A percentile compares a stretch with the other conserved stretches of the same genome.
Conservation (phyloP, 305 asterid species). For the Rubia tinctorum region DNA sequence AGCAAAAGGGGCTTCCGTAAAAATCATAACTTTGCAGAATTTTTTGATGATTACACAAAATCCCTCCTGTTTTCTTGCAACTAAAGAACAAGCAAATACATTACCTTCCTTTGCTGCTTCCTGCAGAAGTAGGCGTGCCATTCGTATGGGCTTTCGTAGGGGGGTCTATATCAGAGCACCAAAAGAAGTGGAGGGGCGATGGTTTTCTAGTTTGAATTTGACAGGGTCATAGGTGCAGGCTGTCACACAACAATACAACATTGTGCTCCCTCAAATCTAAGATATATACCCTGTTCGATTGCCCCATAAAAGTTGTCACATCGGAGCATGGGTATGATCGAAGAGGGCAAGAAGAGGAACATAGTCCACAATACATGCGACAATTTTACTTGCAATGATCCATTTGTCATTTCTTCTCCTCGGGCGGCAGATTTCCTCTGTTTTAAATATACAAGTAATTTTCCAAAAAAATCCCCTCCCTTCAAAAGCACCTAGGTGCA, state of each 20-base stretch:
- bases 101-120: background rate
- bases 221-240: background rate
- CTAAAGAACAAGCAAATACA: background rate
- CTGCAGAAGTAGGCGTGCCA: background rate
- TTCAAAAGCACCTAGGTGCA: no score
- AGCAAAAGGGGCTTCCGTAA: background rate
- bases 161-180: background rate
- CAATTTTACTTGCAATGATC: background rate
- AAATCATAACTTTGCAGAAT: background rate
- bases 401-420: conserved; percentile 2
- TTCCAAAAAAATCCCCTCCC: no score
- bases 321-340: conserved; percentile 13
- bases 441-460: background rate
- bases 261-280: background rate
- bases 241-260: conserved; percentile 1
- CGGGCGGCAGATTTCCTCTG: conserved; percentile 6
- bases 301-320: background rate
- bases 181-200: background rate
- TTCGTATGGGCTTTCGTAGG: background rate
- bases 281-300: background rate
- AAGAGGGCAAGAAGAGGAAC: background rate
- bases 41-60: background rate
- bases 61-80: background rate
- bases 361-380: background rate
- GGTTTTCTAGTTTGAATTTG: conserved; percentile 7